Base-by-base conservation (phyloP, 129 eudicot genomes). In the Pseudognaphalium luteoalbum region DNA sequence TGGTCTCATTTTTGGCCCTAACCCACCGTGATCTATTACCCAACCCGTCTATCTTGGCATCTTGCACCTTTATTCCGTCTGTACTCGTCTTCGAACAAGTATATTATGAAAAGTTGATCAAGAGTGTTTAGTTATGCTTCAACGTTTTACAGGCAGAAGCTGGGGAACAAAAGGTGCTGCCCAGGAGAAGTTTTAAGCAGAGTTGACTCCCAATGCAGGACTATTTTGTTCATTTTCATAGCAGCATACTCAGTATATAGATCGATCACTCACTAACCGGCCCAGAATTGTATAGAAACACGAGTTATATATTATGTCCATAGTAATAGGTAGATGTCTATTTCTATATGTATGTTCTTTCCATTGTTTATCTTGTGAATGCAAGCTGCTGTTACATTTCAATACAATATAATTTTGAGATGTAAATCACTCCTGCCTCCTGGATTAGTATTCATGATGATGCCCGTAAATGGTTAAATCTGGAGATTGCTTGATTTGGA, bases 111-210 rank as follows among this genome's bases (percentile, higher is more conserved):
- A n/a, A n/a, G n/a, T n/a, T n/a, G 17, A 32, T 22, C 41, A 0
- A 29, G 4, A 63, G 6, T 5, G n/a, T 15, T 4, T 7, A 63
- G 70, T 65, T 65, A 0, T 15, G 9, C 3, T 65, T 33, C 44
- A 57, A 62, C 44, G 32, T 39, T 72, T 67, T 74, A 68, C 80
- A 80, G 84, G 76, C 15, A 16, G 82, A 71, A 54, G 77, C 19
- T 9, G 42, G 22, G 32, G 82, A 78, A 71, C 70, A 71, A 62
- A 70, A 70, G 71, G 35, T 16, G 56, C 39, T 47, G 11, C 76
- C 71, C 6, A 42, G 76, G 65, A 80, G 80, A 74, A 68, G 62
- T 68, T 30, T 30, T 1, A 74, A 80, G 57, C 59, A 64, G 68
- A 52, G 78, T 79, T 79, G 44, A 64, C 0, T 1, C 20, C 25